Evolutionary conservation across 768 basidiomycete species (phyloP), one percentile per base, ranked within the genome.

Genomic region (Suillus alpinus): DNA sequence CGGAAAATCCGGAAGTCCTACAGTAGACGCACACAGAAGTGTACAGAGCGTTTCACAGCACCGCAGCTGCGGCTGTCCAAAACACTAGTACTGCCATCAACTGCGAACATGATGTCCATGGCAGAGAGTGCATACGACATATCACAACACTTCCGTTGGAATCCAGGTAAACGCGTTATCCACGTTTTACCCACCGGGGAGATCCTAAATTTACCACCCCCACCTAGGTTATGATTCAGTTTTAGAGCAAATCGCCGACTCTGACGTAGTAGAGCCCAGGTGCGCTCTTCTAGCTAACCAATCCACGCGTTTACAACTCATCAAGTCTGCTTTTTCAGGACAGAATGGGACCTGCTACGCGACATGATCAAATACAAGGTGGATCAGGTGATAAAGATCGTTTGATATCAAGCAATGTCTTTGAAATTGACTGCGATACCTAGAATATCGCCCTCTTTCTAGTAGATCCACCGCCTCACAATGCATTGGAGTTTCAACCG

Each of bases 331-430:
- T 50, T 52, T 60, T 56, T 46, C 74, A 89, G 89, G 67, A 76
- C 78, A 66, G 87, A 90, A 68, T 95, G 92, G 93, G 66, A 78
- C 20, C 73, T 79, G 43, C 78, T 94, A 47, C 84, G 89, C 41
- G 81, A 87, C 67, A 83, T 85, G 58, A 84, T 94, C 71, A 92
- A 92, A 71, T 71, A 81, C 70, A 91, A 86, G 72, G 77, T 93
- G 12, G 75, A 81, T 67, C 77, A 91, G 78, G 92, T 92, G 65
- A 58, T 65, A 32, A 50, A 57, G 36, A 59, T 57, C 26, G 36
- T 1, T 29, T 44, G 1, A 23, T 50, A 37, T 51, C 34, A 56
- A 20, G 26, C 43, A 56, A 20, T 23, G 36, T 37, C 31, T 34
- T 23, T 39, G 47, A 34, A 32, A 26, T 58, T 59, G 44, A 50